These are phyloP conservation scores for Trametes pubescens DNA, from an alignment of 1,284 basidiomycete species.

Conservation along the genomic window DNA sequence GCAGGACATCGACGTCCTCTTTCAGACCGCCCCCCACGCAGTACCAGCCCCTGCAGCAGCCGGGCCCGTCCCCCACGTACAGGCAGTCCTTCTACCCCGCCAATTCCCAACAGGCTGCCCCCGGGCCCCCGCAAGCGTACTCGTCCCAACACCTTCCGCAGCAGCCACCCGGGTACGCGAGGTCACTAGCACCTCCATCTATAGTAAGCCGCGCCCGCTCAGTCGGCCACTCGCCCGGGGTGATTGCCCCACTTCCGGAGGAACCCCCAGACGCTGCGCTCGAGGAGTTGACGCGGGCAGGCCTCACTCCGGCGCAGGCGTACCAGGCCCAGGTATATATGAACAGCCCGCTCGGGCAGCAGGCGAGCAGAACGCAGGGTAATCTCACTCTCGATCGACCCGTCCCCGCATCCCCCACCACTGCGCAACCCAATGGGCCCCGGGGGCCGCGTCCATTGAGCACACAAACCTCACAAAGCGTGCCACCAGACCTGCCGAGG, in stretches of 20 bases:
- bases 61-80: slow-evolving; percentile 29
- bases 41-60: slow-evolving; percentile 29
- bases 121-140: slow-evolving; percentile 28
- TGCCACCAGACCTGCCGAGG: slow-evolving; percentile 38
- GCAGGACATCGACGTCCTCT: slow-evolving; percentile 40
- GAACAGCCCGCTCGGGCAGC: slow-evolving; percentile 44
- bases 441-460: slow-evolving; percentile 29
- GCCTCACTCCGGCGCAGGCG: slow-evolving; percentile 78
- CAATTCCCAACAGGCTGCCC: slow-evolving; percentile 7
- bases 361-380: slow-evolving; percentile 25
- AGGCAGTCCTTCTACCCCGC: slow-evolving; percentile 33
- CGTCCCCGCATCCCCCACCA: slow-evolving; percentile 17
- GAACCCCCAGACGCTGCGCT: slow-evolving; percentile 62
- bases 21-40: slow-evolving; percentile 35
- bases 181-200: slow-evolving; percentile 50
- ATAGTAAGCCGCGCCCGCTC: slow-evolving; percentile 58
- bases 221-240: slow-evolving; percentile 55
- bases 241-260: slow-evolving; percentile 58
- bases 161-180: slow-evolving; percentile 37
- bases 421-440: slow-evolving; percentile 14
- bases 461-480: slow-evolving; percentile 21
- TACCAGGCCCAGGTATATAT: slow-evolving; percentile 79
- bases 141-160: slow-evolving; percentile 34
- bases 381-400: slow-evolving; percentile 12
- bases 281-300: slow-evolving; percentile 56